Evolutionary conservation across 83 land plant genomes (phyloP).

Genomic region (Isoetes engelmannii): DNA sequence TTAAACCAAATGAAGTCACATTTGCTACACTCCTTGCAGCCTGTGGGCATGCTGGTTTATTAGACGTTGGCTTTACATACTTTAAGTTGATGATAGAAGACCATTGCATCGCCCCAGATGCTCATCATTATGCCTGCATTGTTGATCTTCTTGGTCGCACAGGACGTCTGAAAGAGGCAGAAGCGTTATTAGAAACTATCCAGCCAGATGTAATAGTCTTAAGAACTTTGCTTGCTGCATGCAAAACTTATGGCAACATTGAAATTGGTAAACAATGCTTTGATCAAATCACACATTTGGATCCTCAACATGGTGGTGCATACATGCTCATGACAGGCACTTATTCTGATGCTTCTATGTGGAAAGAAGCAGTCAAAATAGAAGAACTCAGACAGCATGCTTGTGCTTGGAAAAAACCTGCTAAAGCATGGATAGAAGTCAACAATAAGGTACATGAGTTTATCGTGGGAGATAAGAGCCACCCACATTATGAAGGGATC

Average conservation of each 20-base stretch:
- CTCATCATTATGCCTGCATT: slow-evolving; percentile 11
- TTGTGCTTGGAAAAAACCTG: too few species aligned
- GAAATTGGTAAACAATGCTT: slow-evolving; percentile 5
- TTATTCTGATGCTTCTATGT: slow-evolving; percentile 7
- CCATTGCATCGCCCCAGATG: not conserved
- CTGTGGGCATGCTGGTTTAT: slow-evolving; percentile 7
- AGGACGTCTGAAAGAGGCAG: slow-evolving; percentile 6
- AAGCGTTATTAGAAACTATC: slow-evolving; percentile 8
- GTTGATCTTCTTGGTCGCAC: slow-evolving; percentile 10
- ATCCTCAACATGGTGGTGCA: slow-evolving; percentile 4
- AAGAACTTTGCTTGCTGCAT: slow-evolving; percentile 2
- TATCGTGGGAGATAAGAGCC: too few species aligned
- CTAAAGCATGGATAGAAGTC: too few species aligned
- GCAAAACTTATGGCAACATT: slow-evolving; percentile 13
- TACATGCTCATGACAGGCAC: not conserved
- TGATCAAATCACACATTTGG: not conserved
- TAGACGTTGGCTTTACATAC: not conserved
- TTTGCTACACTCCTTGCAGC: slow-evolving; percentile 2
- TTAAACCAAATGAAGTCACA: slow-evolving; percentile 1
- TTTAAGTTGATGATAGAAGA: slow-evolving; percentile 1
- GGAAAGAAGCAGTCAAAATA: not conserved
- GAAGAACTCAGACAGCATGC: too few species aligned
- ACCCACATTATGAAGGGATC: too few species aligned
- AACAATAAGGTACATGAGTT: too few species aligned
- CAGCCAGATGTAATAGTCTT: not conserved